A percentile compares a stretch with the other conserved stretches of the same genome.
Evolutionary conservation across 148 eudicot species (phyloP).

Genomic region (Rhododendron griersonianum): DNA sequence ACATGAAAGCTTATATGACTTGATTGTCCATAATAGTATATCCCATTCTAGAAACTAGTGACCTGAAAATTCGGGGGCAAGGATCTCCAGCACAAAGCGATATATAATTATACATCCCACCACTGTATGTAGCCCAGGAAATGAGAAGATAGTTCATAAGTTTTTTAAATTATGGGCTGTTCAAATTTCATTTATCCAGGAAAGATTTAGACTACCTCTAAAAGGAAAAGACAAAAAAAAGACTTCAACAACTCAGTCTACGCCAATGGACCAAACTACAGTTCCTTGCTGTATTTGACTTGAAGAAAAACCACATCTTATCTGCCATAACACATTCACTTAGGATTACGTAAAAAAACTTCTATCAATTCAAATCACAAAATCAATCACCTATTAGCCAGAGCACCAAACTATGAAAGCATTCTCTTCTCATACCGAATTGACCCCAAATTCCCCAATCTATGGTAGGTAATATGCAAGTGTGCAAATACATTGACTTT

Average conservation of each 20-base stretch:
- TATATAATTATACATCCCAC: slow-evolving; percentile 91
- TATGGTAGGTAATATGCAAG: neutral
- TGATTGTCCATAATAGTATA: slow-evolving; percentile 60
- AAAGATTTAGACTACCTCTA: no score
- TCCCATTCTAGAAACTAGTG: slow-evolving; percentile 79
- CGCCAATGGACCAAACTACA: no score
- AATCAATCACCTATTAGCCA: no score
- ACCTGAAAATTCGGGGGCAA: slow-evolving; percentile 83
- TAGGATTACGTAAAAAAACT: no score
- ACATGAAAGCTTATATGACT: slow-evolving; percentile 59
- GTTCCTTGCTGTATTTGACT: no score
- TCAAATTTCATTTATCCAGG: no score
- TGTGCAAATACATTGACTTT: neutral
- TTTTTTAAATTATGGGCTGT: neutral
- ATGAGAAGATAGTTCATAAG: slow-evolving; percentile 30
- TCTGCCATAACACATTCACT: no score
- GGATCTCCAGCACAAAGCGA: slow-evolving; percentile 92
- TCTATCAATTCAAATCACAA: no score
- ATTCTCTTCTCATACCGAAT: neutral
- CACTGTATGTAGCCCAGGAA: slow-evolving; percentile 59
- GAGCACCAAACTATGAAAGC: neutral
- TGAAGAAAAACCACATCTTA: no score
- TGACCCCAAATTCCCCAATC: neutral
- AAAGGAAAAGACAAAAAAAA: no score
- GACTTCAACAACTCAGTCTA: no score